phyloP scores from a whole-genome alignment of 805 yeast genomes.

The Starmerella sirachaensis region DNA sequence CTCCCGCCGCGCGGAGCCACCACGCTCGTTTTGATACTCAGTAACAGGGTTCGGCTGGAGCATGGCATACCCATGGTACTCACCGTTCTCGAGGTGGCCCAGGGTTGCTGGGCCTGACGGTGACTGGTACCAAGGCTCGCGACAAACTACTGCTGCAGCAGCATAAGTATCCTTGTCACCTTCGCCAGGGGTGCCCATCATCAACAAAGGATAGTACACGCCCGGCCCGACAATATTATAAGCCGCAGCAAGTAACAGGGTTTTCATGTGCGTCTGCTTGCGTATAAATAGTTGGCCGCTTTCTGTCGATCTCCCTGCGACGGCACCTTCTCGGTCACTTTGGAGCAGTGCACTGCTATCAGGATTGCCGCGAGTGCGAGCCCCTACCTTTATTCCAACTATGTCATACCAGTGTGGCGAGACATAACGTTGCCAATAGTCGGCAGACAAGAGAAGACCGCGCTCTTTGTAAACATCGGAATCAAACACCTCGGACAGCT shows the following conservation, averaged over 20 bases:
- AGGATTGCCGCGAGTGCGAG: conserved; percentile 26
- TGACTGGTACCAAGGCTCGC: conserved; percentile 45
- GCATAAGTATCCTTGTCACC: conserved; percentile 69
- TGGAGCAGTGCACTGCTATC: conserved; percentile 35
- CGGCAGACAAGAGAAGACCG: conserved; percentile 66
- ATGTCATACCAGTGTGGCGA: conserved; percentile 59
- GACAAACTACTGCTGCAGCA: conserved; percentile 54
- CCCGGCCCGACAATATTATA: conserved; percentile 54
- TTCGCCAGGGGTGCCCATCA: conserved; percentile 55
- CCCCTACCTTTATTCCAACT: conserved; percentile 42
- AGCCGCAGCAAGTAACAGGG: conserved; percentile 47
- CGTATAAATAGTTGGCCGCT: conserved; percentile 54
- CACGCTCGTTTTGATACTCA: conserved; percentile 32
- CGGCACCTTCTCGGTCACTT: conserved; percentile 46
- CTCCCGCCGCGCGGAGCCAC: background rate
- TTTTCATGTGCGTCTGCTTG: conserved; percentile 44
- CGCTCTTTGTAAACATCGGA: conserved; percentile 42
- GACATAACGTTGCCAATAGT: conserved; percentile 74
- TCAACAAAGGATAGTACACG: conserved; percentile 44
- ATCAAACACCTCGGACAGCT: conserved; percentile 48
- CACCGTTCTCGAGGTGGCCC: conserved; percentile 23
- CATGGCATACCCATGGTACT: conserved; percentile 32
- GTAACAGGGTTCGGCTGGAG: conserved; percentile 58
- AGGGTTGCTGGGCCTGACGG: conserved; percentile 28
- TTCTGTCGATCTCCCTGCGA: conserved; percentile 55